phyloP scores from a whole-genome alignment of 768 basidiomycete genomes.

The Boletales sp. region DNA sequence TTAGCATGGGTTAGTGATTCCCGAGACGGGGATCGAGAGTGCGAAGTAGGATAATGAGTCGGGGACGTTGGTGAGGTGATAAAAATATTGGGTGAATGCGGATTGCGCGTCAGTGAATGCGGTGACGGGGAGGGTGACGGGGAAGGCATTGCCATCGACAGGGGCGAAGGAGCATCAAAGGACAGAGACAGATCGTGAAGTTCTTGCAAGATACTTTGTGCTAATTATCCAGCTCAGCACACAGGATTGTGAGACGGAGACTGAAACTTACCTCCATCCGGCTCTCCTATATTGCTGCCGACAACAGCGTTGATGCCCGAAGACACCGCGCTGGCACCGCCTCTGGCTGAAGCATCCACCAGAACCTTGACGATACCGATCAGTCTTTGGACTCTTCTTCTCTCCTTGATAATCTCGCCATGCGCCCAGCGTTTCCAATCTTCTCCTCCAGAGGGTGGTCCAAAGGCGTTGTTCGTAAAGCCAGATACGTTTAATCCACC shows the following conservation, averaged over 20 bases:
- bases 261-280: slow-evolving; percentile 12
- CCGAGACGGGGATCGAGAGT: slow-evolving; percentile 19
- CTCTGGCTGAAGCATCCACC: slow-evolving; percentile 57
- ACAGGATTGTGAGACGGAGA: neutral
- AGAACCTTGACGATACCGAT: slow-evolving; percentile 54
- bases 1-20: slow-evolving; percentile 15
- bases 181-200: slow-evolving; percentile 26
- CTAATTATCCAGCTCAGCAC: slow-evolving; percentile 5
- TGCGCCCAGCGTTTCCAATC: slow-evolving; percentile 31
- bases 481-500: slow-evolving; percentile 12
- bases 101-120: slow-evolving; percentile 10
- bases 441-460: slow-evolving; percentile 9
- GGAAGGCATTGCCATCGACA: slow-evolving; percentile 14
- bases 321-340: slow-evolving; percentile 13
- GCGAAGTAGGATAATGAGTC: slow-evolving; percentile 21
- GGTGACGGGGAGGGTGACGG: slow-evolving; percentile 30
- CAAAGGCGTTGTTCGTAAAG: slow-evolving; percentile 9
- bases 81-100: slow-evolving; percentile 61
- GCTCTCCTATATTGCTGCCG: slow-evolving; percentile 1
- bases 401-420: slow-evolving; percentile 50
- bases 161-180: slow-evolving; percentile 21
- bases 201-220: slow-evolving; percentile 21
- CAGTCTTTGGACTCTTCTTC: slow-evolving; percentile 58
- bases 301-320: neutral
- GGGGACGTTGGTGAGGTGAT: slow-evolving; percentile 61